phyloP scores from a whole-genome alignment of 768 basidiomycete species.

The Rhodotorula kratochvilovae region DNA sequence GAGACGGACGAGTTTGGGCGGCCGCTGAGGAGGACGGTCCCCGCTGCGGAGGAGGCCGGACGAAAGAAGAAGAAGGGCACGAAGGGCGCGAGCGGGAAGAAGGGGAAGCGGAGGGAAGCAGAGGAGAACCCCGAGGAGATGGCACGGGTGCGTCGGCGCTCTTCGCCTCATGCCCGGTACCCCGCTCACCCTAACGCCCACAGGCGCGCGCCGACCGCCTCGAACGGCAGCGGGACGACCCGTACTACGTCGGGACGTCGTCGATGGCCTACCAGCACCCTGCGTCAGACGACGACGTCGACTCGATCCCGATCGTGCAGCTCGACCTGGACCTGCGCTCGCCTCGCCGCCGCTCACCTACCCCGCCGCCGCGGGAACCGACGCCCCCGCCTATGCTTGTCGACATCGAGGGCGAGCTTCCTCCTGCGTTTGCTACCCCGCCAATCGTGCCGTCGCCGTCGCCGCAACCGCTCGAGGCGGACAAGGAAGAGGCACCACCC shows the following conservation, averaged over 20 bases:
- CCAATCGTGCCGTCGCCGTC: neutral
- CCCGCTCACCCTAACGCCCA: neutral
- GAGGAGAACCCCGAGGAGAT: conserved; percentile 42
- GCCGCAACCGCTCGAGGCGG: neutral
- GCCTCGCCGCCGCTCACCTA: conserved; percentile 45
- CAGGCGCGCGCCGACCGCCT: conserved; percentile 72
- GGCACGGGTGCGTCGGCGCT: conserved; percentile 36
- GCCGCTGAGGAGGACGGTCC: conserved; percentile 38
- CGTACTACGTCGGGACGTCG: conserved; percentile 69
- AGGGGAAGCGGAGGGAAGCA: conserved; percentile 44
- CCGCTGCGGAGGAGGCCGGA: conserved; percentile 45
- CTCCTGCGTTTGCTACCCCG: conserved; percentile 45
- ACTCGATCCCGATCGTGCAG: conserved; percentile 83
- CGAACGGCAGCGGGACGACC: conserved; percentile 75
- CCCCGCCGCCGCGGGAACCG: conserved; percentile 48
- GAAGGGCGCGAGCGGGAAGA: conserved; percentile 48
- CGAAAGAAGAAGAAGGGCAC: conserved; percentile 46
- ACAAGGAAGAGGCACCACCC: neutral
- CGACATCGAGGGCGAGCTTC: conserved; percentile 82
- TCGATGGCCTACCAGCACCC: conserved; percentile 50
- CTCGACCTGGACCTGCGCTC: conserved; percentile 54
- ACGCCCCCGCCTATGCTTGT: conserved; percentile 55
- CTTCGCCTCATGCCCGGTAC: too few species aligned
- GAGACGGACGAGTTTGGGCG: conserved; percentile 42
- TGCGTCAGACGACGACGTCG: conserved; percentile 59